Conservation (phyloP, 768 basidiomycete species). For the Suillus alpinus region DNA sequence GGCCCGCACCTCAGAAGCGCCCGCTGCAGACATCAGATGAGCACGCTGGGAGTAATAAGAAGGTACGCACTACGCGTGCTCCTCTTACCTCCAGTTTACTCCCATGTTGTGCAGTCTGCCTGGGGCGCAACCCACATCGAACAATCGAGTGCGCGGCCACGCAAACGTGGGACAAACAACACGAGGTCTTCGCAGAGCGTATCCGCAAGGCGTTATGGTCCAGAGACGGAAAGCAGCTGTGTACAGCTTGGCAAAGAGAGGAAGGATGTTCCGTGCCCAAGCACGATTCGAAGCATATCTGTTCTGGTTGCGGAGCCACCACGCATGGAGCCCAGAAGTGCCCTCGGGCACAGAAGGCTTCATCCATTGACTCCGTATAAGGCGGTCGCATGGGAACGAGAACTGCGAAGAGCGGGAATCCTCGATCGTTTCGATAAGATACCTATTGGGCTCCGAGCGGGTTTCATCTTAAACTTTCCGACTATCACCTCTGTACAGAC, state of each 20-base stretch:
- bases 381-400: background rate
- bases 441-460: background rate
- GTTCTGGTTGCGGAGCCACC: conserved; percentile 2
- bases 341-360: conserved; percentile 7
- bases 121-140: background rate
- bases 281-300: background rate
- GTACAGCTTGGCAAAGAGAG: background rate
- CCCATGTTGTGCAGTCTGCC: conserved; percentile 1
- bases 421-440: background rate
- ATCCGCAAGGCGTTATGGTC: background rate
- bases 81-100: background rate
- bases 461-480: conserved; percentile 10
- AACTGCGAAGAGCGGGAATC: background rate
- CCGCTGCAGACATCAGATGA: no score
- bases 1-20: no score
- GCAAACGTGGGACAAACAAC: background rate
- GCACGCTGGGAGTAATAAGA: no score
- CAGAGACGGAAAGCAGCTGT: conserved; percentile 2
- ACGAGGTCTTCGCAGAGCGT: background rate
- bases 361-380: conserved; percentile 6
- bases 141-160: background rate
- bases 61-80: no score
- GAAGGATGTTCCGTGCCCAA: conserved; percentile 1
- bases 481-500: background rate
- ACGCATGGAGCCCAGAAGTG: conserved; percentile 9